phyloP scores from a whole-genome alignment of 2,329 filamentous ascomycete genomes.

The Fusarium dlaminii region DNA sequence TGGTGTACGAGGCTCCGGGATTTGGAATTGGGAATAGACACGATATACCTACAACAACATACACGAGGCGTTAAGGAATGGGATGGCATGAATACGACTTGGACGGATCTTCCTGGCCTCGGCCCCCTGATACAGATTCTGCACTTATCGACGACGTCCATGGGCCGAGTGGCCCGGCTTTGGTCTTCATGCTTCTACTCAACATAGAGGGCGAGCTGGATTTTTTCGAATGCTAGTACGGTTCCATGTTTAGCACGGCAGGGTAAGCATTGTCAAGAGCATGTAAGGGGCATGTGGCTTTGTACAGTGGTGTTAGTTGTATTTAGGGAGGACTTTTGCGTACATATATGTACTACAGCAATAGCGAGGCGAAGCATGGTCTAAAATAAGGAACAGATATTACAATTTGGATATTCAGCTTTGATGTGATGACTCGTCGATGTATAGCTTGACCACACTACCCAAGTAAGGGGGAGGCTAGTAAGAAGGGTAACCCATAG shows the following conservation, averaged over 20 bases:
- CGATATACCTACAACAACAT: conserved; percentile 42
- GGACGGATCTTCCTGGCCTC: not conserved
- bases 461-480: not conserved
- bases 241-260: not conserved
- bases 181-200: not conserved
- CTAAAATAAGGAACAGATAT: conserved; percentile 8
- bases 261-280: not conserved
- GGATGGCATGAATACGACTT: conserved; percentile 13
- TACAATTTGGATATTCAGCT: not conserved
- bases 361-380: conserved; percentile 10
- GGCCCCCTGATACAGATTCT: not conserved
- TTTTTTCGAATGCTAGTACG: not conserved
- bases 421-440: not conserved
- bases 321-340: not conserved
- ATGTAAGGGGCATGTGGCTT: not conserved
- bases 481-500: not conserved
- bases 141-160: not conserved
- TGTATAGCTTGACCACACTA: not conserved
- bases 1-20: conserved; percentile 17
- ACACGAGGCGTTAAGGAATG: conserved; percentile 42
- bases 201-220: not conserved
- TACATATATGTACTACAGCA: not conserved
- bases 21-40: conserved; percentile 37
- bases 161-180: not conserved
- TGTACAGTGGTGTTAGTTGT: not conserved